Evolutionary conservation across 2,329 filamentous ascomycete species (phyloP).

Genomic region (Escovopsis weberi): DNA sequence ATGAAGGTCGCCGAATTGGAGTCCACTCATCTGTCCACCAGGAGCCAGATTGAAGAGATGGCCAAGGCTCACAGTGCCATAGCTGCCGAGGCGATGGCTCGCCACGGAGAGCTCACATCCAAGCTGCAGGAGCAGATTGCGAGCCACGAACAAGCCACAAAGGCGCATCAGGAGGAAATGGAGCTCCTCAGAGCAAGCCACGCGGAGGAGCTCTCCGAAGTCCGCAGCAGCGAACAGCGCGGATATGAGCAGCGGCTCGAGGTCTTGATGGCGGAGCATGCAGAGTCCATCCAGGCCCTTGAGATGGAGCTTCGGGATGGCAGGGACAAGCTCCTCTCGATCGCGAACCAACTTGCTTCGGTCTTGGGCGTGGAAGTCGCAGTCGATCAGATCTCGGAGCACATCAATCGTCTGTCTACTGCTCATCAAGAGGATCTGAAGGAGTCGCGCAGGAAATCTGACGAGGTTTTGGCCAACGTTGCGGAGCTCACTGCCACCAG

Average conservation of each 20-base stretch:
- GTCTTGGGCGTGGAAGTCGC: constrained; percentile 48
- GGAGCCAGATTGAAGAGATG: constrained; percentile 53
- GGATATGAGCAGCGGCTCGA: constrained; percentile 44
- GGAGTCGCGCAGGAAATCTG: constrained; percentile 42
- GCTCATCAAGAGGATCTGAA: constrained; percentile 44
- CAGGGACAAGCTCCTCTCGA: constrained; percentile 49
- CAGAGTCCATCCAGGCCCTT: constrained; percentile 39
- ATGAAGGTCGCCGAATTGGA: constrained; percentile 61
- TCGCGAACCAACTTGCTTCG: constrained; percentile 48
- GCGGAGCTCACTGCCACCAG: constrained; percentile 42
- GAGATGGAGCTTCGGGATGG: constrained; percentile 49
- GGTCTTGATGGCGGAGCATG: constrained; percentile 45
- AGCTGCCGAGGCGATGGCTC: constrained; percentile 27
- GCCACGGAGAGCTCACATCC: constrained; percentile 32
- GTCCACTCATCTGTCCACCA: constrained; percentile 50
- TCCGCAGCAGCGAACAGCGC: constrained; percentile 34
- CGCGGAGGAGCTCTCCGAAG: constrained; percentile 32
- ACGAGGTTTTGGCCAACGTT: constrained; percentile 41
- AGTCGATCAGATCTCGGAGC: constrained; percentile 51
- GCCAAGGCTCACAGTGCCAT: constrained; percentile 41
- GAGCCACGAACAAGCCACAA: constrained; percentile 43
- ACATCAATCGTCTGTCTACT: constrained; percentile 38
- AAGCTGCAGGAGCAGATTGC: constrained; percentile 44
- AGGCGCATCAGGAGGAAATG: constrained; percentile 37
- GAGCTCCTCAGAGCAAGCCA: constrained; percentile 35